Percentiles rank a stretch among this genome's conserved stretches.
phyloP scores from a whole-genome alignment of 306 rosid species.

The Acacia crassicarpa region DNA sequence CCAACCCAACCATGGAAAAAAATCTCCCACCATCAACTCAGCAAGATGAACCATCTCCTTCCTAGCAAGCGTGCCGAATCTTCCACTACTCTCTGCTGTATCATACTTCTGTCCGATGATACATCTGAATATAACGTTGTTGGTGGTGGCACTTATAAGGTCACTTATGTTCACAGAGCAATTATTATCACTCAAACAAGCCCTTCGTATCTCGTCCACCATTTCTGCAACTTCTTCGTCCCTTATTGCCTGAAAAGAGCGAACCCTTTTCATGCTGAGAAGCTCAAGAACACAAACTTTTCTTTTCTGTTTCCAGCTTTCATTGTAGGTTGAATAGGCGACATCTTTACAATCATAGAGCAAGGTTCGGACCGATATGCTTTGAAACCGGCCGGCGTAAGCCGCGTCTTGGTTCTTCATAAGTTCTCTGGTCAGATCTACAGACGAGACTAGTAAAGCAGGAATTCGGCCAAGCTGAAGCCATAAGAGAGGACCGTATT shows the following conservation, averaged over 20 bases:
- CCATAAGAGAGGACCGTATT: conserved; percentile 9
- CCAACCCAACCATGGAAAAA: conserved; percentile 25
- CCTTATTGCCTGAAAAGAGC: conserved; percentile 12
- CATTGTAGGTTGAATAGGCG: conserved; percentile 15
- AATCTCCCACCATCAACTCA: conserved; percentile 21
- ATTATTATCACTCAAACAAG: background rate
- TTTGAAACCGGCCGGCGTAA: background rate
- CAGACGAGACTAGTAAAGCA: conserved; percentile 14
- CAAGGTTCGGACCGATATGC: background rate
- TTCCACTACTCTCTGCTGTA: background rate
- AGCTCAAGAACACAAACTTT: conserved; percentile 25
- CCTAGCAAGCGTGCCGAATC: conserved; percentile 4
- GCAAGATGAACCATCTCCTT: background rate
- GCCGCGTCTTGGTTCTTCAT: background rate
- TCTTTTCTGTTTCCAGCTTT: conserved; percentile 27
- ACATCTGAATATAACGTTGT: conserved; percentile 28
- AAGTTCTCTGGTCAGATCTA: conserved; percentile 8
- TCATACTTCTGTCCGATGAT: conserved; percentile 33
- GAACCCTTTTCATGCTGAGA: conserved; percentile 27
- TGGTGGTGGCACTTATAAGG: conserved; percentile 14
- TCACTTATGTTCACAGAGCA: conserved; percentile 22
- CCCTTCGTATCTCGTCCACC: conserved; percentile 8
- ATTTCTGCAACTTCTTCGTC: conserved; percentile 24
- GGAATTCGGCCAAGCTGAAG: conserved; percentile 9
- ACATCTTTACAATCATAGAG: conserved; percentile 15